Evolutionary conservation across 208 protist genomes (phyloP).

Genomic region (Vickermania spadyakhi): DNA sequence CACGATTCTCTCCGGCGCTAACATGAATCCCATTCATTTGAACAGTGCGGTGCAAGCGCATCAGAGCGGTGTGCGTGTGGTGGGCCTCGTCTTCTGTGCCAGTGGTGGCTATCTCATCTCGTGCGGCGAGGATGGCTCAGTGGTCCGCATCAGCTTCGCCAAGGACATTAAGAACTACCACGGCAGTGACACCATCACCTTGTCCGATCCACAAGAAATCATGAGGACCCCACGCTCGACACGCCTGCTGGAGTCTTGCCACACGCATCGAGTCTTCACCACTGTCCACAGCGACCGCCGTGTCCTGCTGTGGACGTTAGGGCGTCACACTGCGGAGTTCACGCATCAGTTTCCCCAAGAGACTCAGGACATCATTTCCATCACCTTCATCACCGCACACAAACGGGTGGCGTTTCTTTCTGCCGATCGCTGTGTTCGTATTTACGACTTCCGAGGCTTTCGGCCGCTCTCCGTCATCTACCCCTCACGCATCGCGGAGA

Average conservation of each 20-base stretch:
- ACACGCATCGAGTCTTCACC: constrained; percentile 35
- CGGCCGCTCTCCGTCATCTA: constrained; percentile 39
- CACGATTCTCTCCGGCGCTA: constrained; percentile 32
- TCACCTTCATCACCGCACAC: constrained; percentile 34
- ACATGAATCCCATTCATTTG: constrained; percentile 29
- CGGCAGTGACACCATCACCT: neutral
- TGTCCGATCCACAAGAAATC: neutral
- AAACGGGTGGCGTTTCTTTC: constrained; percentile 52
- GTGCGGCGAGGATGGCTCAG: constrained; percentile 35
- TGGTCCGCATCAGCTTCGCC: constrained; percentile 38
- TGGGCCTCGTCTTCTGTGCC: constrained; percentile 37
- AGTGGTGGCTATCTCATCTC: constrained; percentile 48
- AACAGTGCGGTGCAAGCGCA: constrained; percentile 40
- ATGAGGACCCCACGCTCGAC: constrained; percentile 12
- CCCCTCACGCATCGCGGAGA: constrained; percentile 22
- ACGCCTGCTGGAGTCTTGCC: constrained; percentile 35
- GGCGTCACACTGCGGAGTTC: constrained; percentile 46
- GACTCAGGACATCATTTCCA: constrained; percentile 63
- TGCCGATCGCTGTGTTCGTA: constrained; percentile 52
- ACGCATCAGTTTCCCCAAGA: constrained; percentile 63
- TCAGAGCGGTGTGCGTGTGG: constrained; percentile 13
- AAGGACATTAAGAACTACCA: constrained; percentile 1
- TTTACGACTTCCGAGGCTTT: constrained; percentile 64
- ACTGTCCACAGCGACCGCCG: constrained; percentile 74
- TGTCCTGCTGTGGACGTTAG: constrained; percentile 63